These are phyloP conservation scores for Biscogniauxia sp. DNA, from an alignment of 2,329 filamentous ascomycete genomes.

Conservation along the genomic window DNA sequence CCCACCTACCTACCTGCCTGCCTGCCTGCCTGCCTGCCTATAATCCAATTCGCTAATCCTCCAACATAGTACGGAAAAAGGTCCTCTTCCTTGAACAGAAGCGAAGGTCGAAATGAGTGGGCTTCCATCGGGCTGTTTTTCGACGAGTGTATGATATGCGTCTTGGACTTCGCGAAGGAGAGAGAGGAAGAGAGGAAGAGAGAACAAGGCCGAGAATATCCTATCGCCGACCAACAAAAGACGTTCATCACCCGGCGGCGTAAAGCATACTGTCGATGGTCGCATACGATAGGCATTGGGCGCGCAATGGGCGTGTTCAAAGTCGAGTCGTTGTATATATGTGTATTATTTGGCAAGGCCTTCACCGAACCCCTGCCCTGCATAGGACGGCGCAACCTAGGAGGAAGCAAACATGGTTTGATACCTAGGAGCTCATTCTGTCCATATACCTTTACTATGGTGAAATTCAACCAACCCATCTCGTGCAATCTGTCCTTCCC, in stretches of 20 bases:
- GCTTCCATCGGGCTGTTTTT: neutral
- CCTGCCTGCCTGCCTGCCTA: neutral
- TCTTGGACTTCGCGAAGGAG: neutral
- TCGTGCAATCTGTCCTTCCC: neutral
- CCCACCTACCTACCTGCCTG: neutral
- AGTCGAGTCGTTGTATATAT: neutral
- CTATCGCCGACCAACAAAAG: neutral
- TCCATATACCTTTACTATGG: neutral
- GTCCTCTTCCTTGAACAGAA: slow-evolving; percentile 95
- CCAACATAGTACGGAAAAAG: slow-evolving; percentile 75
- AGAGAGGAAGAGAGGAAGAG: neutral
- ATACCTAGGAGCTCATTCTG: neutral
- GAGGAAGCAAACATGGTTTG: neutral
- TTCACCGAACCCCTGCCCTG: neutral
- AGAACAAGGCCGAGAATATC: neutral
- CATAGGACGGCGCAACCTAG: neutral
- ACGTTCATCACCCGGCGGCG: neutral
- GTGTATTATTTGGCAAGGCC: neutral
- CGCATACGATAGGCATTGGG: neutral
- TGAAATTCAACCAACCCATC: neutral
- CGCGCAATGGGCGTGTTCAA: neutral
- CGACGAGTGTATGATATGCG: neutral
- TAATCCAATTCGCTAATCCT: slow-evolving; percentile 1
- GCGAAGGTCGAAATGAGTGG: slow-evolving; percentile 61
- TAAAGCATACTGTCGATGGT: neutral